Evolutionary conservation across 139 green algal species (phyloP).

Genomic region (Chlamydomonas asymmetrica): DNA sequence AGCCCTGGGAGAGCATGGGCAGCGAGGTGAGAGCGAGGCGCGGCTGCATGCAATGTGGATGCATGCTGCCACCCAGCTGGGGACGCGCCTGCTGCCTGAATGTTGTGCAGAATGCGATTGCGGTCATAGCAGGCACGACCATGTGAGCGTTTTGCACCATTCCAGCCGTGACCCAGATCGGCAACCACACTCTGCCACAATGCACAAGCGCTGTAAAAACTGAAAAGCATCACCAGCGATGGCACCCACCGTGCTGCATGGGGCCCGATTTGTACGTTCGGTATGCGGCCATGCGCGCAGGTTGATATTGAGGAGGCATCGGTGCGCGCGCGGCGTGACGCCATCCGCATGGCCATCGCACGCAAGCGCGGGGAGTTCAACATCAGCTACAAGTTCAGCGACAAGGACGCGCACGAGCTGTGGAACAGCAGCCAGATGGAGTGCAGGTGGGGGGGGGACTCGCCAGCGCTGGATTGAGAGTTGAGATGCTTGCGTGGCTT

Average conservation of each 20-base stretch:
- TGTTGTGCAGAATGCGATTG: no score
- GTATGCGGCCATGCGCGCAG: constrained; percentile 16
- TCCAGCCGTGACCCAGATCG: no score
- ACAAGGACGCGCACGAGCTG: constrained; percentile 77
- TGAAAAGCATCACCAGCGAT: background rate
- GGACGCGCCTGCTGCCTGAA: no score
- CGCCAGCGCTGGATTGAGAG: no score
- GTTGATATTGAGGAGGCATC: constrained; percentile 60
- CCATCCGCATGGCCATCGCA: constrained; percentile 46
- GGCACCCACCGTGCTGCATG: no score
- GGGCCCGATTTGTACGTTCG: no score
- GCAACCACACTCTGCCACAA: no score
- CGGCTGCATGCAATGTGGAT: background rate
- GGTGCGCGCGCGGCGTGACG: constrained; percentile 33
- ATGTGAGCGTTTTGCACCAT: no score
- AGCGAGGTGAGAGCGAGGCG: constrained; percentile 38
- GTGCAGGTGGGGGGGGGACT: constrained; percentile 41
- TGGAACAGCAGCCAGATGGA: constrained; percentile 76
- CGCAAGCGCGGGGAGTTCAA: constrained; percentile 59
- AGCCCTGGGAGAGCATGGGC: constrained; percentile 42
- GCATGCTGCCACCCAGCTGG: no score
- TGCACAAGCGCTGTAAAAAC: no score
- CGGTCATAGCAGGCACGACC: no score
- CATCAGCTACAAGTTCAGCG: constrained; percentile 47
- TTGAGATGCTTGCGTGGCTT: no score